A percentile compares a stretch with the other conserved stretches of the same genome.
Evolutionary conservation across 1,284 basidiomycete species (phyloP).

Genomic region (Wolfiporia cocos): DNA sequence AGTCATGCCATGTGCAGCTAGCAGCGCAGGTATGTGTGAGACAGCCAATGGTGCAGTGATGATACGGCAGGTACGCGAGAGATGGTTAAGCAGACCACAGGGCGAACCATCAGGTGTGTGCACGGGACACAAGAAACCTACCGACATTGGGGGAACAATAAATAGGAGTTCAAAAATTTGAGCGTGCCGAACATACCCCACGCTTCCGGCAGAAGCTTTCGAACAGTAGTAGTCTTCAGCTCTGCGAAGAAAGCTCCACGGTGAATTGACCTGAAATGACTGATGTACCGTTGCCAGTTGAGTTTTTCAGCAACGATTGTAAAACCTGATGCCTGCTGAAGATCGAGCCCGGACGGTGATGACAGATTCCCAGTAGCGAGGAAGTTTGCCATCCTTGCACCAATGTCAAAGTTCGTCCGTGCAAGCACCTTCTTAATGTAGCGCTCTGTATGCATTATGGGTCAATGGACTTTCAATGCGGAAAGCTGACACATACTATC

Average conservation of each 20-base stretch:
- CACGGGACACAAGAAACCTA: constrained; percentile 96
- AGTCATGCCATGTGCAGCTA: constrained; percentile 92
- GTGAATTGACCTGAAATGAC: constrained; percentile 98
- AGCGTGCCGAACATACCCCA: constrained; percentile 67
- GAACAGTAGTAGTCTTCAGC: constrained; percentile 96
- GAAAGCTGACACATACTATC: constrained; percentile 53
- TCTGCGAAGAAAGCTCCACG: constrained; percentile 99
- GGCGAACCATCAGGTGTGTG: constrained; percentile 99
- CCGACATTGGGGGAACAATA: constrained; percentile 6
- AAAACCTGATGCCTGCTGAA: constrained; percentile 96
- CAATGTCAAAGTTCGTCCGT: constrained; percentile 90
- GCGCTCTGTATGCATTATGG: constrained; percentile 57
- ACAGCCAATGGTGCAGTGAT: constrained; percentile 77
- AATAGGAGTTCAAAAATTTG: not conserved
- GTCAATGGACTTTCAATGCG: not conserved
- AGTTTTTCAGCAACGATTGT: constrained; percentile 99
- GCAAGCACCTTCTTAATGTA: constrained; percentile 80
- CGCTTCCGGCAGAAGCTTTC: constrained; percentile 95
- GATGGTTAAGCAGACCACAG: constrained; percentile 96
- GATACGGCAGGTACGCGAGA: constrained; percentile 92
- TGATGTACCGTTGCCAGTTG: constrained; percentile 98
- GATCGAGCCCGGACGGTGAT: constrained; percentile 92
- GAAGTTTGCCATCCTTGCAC: constrained; percentile 88
- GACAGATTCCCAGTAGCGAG: constrained; percentile 96
- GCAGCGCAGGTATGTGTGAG: constrained; percentile 76